A percentile compares a stretch with the other conserved stretches of the same genome.
Evolutionary conservation across 345 rosid genomes (phyloP).

Genomic region (Noccaea caerulescens): DNA sequence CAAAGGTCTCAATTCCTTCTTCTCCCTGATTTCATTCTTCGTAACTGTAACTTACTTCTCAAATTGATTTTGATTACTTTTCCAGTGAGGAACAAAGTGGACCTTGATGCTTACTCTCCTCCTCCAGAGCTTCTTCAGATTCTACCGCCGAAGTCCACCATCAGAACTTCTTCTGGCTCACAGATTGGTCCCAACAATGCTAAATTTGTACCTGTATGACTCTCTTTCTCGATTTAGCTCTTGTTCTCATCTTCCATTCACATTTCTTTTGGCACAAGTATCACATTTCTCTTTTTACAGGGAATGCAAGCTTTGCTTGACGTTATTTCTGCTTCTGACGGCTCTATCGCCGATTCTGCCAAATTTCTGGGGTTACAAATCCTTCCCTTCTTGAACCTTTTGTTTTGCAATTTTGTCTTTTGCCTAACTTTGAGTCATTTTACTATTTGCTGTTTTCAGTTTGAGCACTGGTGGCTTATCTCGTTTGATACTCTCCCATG

Average conservation of each 20-base stretch:
- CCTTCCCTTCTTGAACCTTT: background rate
- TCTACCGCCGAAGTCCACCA: conserved; percentile 75
- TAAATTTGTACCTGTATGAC: conserved; percentile 69
- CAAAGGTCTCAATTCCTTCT: conserved; percentile 52
- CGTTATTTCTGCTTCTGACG: conserved; percentile 69
- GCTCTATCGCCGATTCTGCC: conserved; percentile 83
- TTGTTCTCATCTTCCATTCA: background rate
- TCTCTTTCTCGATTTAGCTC: background rate
- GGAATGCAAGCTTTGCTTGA: conserved; percentile 96
- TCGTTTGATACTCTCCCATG: conserved; percentile 81
- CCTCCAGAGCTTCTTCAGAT: conserved; percentile 86
- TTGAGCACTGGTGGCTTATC: conserved; percentile 95
- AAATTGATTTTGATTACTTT: background rate
- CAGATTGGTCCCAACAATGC: conserved; percentile 95
- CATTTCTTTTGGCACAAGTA: background rate
- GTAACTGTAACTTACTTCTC: background rate
- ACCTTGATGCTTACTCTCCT: conserved; percentile 65
- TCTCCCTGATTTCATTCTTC: background rate
- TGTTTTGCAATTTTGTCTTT: background rate
- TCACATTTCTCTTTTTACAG: conserved; percentile 41
- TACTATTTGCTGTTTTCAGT: conserved; percentile 48
- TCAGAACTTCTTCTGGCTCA: conserved; percentile 71
- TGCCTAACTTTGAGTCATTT: background rate
- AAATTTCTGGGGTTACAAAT: conserved; percentile 63
- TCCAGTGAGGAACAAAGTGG: conserved; percentile 71